Percentiles rank a stretch among this genome's conserved stretches.
These are phyloP conservation scores for Parachlorella kessleri DNA, from an alignment of 139 green algal species.

Conservation along the genomic window DNA sequence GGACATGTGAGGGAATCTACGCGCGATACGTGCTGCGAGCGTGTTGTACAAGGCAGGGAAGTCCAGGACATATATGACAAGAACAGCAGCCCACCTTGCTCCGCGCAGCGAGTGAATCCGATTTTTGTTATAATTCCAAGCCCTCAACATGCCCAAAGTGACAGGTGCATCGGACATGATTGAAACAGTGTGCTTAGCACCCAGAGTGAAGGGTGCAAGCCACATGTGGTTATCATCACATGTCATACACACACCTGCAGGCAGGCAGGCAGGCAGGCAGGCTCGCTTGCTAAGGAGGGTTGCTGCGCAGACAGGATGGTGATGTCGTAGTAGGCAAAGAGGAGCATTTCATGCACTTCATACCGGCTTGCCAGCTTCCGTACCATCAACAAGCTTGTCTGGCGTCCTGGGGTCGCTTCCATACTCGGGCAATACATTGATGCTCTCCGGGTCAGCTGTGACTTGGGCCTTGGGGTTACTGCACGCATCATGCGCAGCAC, in stretches of 20 bases:
- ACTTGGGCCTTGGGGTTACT: slow-evolving; percentile 14
- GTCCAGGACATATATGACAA: no score
- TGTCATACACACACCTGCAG: slow-evolving; percentile 30
- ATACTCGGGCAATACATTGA: slow-evolving; percentile 38
- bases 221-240: slow-evolving; percentile 49
- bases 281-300: no score
- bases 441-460: slow-evolving; percentile 24
- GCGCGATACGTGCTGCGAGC: no score
- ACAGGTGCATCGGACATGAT: slow-evolving; percentile 4
- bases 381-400: slow-evolving; percentile 48
- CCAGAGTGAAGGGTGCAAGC: slow-evolving; percentile 35
- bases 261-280: background rate
- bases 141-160: slow-evolving; percentile 33
- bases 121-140: slow-evolving; percentile 59
- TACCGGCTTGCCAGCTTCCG: no score
- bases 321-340: no score
- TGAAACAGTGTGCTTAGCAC: slow-evolving; percentile 2
- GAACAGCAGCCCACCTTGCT: slow-evolving; percentile 8
- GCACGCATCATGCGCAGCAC: background rate
- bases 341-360: no score
- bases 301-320: no score
- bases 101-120: slow-evolving; percentile 43
- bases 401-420: slow-evolving; percentile 27
- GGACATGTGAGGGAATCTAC: no score
- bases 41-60: no score